phyloP scores from a whole-genome alignment of 306 rosid species.

The Dryas alaskensis region DNA sequence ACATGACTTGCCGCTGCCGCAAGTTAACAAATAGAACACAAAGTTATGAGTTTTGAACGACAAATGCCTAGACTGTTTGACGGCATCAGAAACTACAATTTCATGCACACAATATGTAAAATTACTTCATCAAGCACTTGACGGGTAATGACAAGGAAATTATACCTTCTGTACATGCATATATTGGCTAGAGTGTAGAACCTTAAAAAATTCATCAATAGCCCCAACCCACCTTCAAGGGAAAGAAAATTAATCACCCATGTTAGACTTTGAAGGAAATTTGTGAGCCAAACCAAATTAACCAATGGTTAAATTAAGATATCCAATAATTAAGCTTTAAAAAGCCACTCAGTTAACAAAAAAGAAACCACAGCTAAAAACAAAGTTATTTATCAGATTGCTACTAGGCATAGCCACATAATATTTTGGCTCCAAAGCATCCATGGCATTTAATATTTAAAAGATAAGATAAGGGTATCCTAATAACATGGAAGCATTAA shows the following conservation, averaged over 20 bases:
- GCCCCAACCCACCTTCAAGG: conserved; percentile 91
- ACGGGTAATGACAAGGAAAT: background rate
- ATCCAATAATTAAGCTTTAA: too few species aligned
- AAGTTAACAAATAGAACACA: background rate
- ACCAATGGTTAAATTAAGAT: too few species aligned
- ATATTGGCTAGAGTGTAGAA: conserved; percentile 51
- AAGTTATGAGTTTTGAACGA: conserved; percentile 2
- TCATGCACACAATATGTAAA: background rate
- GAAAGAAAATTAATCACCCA: conserved; percentile 3
- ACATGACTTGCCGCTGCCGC: conserved; percentile 14
- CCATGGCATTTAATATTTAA: background rate
- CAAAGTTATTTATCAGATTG: background rate
- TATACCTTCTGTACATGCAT: conserved; percentile 74
- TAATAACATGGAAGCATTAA: background rate
- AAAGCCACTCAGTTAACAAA: background rate
- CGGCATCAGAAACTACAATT: background rate
- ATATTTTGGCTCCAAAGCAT: background rate
- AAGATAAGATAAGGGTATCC: background rate
- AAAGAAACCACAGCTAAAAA: background rate
- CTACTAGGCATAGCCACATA: background rate
- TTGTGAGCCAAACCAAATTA: background rate
- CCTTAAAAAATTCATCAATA: conserved; percentile 59
- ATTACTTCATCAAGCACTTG: background rate
- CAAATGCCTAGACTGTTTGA: background rate
- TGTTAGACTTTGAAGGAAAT: background rate